These are phyloP conservation scores for Carex kokanica DNA, from an alignment of 176 grass and related monocot species.

Conservation along the genomic window DNA sequence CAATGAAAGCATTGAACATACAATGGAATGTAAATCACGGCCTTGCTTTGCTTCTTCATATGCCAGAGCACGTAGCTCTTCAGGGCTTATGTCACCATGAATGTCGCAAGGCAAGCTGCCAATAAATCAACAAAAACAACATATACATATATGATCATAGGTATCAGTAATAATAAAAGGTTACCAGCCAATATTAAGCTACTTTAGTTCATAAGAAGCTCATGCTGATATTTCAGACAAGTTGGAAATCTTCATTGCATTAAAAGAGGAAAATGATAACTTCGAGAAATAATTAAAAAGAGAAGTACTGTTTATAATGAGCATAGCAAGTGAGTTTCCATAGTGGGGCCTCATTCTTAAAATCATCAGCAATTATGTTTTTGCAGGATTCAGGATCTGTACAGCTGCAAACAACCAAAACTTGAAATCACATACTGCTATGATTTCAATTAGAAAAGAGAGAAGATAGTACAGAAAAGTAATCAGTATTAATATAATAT, in stretches of 20 bases:
- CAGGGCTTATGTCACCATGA: conserved; percentile 72
- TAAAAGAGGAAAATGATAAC: neutral
- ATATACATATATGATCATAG: neutral
- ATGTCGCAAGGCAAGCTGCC: conserved; percentile 76
- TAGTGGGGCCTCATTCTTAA: no score
- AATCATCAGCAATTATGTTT: conserved; percentile 68
- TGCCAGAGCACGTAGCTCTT: conserved; percentile 72
- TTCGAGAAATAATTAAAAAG: neutral
- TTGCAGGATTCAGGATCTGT: conserved; percentile 66
- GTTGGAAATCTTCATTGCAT: neutral
- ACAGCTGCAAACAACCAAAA: conserved; percentile 45
- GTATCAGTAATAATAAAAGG: neutral
- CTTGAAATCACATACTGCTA: neutral
- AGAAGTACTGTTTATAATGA: no score
- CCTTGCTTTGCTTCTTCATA: conserved; percentile 73
- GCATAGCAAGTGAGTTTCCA: no score
- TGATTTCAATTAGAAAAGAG: neutral
- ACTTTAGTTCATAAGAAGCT: neutral
- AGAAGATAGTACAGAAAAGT: neutral
- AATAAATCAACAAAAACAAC: conserved; percentile 2
- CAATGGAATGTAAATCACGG: conserved; percentile 56
- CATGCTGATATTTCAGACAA: neutral
- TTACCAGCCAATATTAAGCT: neutral
- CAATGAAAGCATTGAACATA: conserved; percentile 30
- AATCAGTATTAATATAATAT: conserved; percentile 19